Conservation (phyloP, 2,329 filamentous ascomycete species). For the Aureobasidium sp. region DNA sequence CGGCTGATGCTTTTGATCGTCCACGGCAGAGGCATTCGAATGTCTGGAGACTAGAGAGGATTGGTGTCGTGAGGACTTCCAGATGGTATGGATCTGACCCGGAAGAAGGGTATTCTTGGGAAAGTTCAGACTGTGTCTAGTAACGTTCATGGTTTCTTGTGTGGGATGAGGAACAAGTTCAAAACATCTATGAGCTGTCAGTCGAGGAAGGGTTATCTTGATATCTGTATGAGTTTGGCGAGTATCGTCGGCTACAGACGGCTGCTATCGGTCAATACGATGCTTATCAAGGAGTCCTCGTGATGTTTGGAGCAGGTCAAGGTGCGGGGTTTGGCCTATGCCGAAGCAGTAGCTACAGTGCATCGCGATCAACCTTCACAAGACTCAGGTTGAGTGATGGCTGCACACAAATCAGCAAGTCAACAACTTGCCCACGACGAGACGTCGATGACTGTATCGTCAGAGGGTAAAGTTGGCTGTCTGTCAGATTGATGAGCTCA, state of each 20-base stretch:
- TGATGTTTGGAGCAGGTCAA: neutral
- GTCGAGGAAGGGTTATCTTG: neutral
- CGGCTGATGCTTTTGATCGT: neutral
- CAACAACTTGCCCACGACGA: neutral
- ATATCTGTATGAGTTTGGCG: neutral
- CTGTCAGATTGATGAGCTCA: too few species aligned
- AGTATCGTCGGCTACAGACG: neutral
- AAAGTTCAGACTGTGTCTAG: neutral
- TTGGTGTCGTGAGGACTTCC: neutral
- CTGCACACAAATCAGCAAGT: neutral
- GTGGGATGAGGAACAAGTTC: neutral
- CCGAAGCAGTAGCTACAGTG: neutral
- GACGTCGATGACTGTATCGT: neutral
- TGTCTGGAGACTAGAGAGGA: conserved; percentile 1
- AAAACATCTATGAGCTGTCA: neutral
- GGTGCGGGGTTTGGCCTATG: conserved; percentile 13
- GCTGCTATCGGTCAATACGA: neutral
- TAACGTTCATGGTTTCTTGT: neutral
- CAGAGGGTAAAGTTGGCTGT: too few species aligned
- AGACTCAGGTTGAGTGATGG: neutral
- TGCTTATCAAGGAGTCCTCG: neutral
- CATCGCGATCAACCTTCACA: neutral
- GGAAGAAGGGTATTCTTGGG: neutral
- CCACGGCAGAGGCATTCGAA: neutral
- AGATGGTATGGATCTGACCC: neutral